These are phyloP conservation scores for Sporothrix curviconia DNA, from an alignment of 2,329 filamentous ascomycete species.

Conservation along the genomic window DNA sequence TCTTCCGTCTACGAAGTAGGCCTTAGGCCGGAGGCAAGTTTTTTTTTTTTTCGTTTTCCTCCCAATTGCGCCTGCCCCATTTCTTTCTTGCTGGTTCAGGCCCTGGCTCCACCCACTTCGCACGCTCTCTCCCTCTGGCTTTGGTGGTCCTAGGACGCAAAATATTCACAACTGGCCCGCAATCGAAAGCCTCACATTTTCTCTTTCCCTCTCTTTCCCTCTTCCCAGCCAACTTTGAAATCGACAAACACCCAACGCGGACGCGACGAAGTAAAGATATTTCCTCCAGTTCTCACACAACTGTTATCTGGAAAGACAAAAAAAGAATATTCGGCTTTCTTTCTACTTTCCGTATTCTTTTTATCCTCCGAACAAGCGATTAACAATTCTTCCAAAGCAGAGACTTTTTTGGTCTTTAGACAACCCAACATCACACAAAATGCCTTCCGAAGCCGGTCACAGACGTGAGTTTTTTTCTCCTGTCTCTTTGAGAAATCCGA, in stretches of 20 bases:
- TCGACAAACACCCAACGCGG: constrained; percentile 19
- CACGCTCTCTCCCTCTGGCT: not conserved
- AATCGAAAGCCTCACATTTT: constrained; percentile 16
- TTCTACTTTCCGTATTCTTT: constrained; percentile 30
- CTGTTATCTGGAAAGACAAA: not conserved
- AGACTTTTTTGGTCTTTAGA: constrained; percentile 13
- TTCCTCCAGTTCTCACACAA: not conserved
- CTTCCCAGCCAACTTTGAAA: constrained; percentile 16
- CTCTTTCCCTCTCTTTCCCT: constrained; percentile 11
- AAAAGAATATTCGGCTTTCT: not conserved
- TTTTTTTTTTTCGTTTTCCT: constrained; percentile 1
- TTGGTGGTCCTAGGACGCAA: constrained; percentile 13
- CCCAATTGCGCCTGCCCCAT: not conserved
- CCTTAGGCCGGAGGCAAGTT: not conserved
- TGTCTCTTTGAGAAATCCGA: not conserved
- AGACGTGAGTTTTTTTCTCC: constrained; percentile 63
- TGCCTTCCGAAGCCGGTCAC: constrained; percentile 84
- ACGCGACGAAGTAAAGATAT: constrained; percentile 21
- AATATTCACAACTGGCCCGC: constrained; percentile 19
- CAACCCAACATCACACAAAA: constrained; percentile 45
- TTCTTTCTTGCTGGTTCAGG: not conserved
- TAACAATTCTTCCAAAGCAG: constrained; percentile 35
- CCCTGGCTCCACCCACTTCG: constrained; percentile 1
- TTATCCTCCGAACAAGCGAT: constrained; percentile 8
- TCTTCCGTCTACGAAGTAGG: not conserved